Evolutionary conservation across 2,329 filamentous ascomycete genomes (phyloP).

Genomic region (Tolypocladium ophioglossoides): DNA sequence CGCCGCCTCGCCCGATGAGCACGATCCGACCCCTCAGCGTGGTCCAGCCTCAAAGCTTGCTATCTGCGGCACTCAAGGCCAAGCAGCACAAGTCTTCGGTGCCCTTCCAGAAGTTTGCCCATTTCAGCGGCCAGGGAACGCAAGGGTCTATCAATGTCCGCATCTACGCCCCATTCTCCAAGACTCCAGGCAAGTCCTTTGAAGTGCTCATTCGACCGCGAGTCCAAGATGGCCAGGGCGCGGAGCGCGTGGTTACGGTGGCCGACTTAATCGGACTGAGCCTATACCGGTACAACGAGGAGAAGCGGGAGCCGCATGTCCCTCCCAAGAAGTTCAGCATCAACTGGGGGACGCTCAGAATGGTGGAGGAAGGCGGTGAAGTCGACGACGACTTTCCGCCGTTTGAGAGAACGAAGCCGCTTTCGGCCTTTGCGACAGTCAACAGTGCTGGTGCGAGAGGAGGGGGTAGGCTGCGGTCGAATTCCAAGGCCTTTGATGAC

Average conservation of each 20-base stretch:
- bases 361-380: conserved; percentile 77
- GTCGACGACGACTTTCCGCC: conserved; percentile 79
- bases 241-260: conserved; percentile 55
- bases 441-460: conserved; percentile 70
- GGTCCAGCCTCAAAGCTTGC: conserved; percentile 56
- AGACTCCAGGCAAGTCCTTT: conserved; percentile 51
- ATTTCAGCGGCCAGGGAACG: conserved; percentile 68
- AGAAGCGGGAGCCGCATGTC: conserved; percentile 60
- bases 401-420: conserved; percentile 59
- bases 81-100: conserved; percentile 58
- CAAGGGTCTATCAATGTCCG: conserved; percentile 65
- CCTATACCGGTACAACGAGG: conserved; percentile 68
- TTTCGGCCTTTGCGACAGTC: conserved; percentile 72
- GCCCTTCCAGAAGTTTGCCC: conserved; percentile 67
- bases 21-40: conserved; percentile 55
- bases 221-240: conserved; percentile 55
- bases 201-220: conserved; percentile 63
- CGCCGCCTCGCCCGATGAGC: conserved; percentile 59
- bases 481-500: conserved; percentile 71
- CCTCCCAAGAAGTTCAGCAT: conserved; percentile 59
- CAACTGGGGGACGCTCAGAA: conserved; percentile 72
- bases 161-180: conserved; percentile 66
- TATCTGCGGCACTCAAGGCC: conserved; percentile 63
- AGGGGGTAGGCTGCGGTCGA: conserved; percentile 47
- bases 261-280: conserved; percentile 74